phyloP scores from a whole-genome alignment of 345 rosid species.

The Streptanthus diversifolius region DNA sequence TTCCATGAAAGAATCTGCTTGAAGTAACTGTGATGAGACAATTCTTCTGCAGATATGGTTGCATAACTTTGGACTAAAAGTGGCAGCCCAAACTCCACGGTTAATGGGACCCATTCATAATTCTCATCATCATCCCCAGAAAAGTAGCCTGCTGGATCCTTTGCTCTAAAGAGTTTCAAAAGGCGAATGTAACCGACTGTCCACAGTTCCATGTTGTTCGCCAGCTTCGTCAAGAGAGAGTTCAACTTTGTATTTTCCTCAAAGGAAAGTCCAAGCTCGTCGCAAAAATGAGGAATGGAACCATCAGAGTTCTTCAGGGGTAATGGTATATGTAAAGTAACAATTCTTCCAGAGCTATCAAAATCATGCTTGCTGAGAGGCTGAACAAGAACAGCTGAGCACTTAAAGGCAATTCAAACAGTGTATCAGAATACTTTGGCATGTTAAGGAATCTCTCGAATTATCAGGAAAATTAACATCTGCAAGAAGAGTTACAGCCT shows the following conservation, averaged over 20 bases:
- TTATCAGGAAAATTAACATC: slow-evolving; percentile 42
- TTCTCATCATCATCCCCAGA: slow-evolving; percentile 52
- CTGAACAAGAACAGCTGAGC: slow-evolving; percentile 84
- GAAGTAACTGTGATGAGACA: slow-evolving; percentile 75
- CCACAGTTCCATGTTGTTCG: slow-evolving; percentile 67
- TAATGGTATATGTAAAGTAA: slow-evolving; percentile 83
- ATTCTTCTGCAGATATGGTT: slow-evolving; percentile 80
- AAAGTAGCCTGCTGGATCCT: slow-evolving; percentile 48
- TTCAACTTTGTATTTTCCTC: slow-evolving; percentile 63
- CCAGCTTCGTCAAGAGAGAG: slow-evolving; percentile 52
- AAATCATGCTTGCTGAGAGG: slow-evolving; percentile 85
- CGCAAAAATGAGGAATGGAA: slow-evolving; percentile 60
- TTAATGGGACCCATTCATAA: slow-evolving; percentile 90
- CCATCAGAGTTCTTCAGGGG: slow-evolving; percentile 83
- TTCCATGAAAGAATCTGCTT: slow-evolving; percentile 71
- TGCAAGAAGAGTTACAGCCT: slow-evolving; percentile 47
- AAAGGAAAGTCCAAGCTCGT: slow-evolving; percentile 63
- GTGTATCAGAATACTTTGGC: slow-evolving; percentile 58
- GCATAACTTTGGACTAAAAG: slow-evolving; percentile 92
- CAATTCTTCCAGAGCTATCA: slow-evolving; percentile 67
- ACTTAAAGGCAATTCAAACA: slow-evolving; percentile 84
- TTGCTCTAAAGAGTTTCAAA: slow-evolving; percentile 73
- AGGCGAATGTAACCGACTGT: slow-evolving; percentile 83
- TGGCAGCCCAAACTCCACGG: slow-evolving; percentile 89
- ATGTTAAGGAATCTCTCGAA: slow-evolving; percentile 39